A percentile compares a stretch with the other conserved stretches of the same genome.
These are phyloP conservation scores for Limnomonas spitsbergensis DNA, from an alignment of 139 green algal genomes.

Conservation along the genomic window DNA sequence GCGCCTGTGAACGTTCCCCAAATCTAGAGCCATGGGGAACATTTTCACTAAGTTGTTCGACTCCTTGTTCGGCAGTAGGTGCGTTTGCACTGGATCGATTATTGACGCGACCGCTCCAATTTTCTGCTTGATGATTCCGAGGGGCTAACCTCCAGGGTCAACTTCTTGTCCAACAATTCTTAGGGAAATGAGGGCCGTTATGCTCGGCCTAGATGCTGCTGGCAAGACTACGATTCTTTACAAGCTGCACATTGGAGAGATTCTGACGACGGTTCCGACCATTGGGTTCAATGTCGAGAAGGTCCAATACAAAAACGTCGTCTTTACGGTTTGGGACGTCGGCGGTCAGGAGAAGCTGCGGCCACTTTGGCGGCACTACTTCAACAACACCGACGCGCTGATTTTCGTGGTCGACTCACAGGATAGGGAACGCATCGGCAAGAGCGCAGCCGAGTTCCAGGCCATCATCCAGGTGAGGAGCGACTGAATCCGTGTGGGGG, in stretches of 20 bases:
- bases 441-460: constrained; percentile 91
- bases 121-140: no score
- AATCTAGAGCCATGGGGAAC: no score
- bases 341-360: constrained; percentile 55
- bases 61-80: background rate
- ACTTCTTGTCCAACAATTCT: no score
- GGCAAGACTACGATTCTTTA: constrained; percentile 99
- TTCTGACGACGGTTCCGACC: constrained; percentile 81
- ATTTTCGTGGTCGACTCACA: constrained; percentile 99
- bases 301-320: constrained; percentile 92
- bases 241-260: constrained; percentile 97
- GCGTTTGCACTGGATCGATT: no score
- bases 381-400: constrained; percentile 94
- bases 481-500: no score
- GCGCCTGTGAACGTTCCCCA: no score
- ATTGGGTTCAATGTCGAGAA: constrained; percentile 91
- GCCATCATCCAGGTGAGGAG: constrained; percentile 92
- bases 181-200: constrained; percentile 86
- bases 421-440: constrained; percentile 88
- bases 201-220: constrained; percentile 90
- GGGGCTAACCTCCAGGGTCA: background rate
- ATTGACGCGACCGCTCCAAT: background rate
- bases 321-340: constrained; percentile 96
- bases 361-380: constrained; percentile 89
- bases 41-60: background rate